Conservation (phyloP, 208 protist species). For the Wallacemonas sp. region DNA sequence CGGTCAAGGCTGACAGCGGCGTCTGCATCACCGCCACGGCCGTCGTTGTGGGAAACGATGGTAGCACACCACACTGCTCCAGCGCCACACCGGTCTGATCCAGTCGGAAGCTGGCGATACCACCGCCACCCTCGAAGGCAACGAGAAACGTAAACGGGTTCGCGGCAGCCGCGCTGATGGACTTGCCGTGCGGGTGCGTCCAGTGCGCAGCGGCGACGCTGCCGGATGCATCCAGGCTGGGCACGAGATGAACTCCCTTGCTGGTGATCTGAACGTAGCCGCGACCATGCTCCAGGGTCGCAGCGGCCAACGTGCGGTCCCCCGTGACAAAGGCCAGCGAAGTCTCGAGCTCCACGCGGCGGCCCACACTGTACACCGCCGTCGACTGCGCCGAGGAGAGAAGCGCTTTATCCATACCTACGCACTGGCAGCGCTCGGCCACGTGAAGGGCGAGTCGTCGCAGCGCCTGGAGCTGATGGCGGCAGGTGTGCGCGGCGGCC, state of each 20-base stretch:
- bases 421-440: background rate
- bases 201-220: constrained; percentile 19
- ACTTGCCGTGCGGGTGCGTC: constrained; percentile 76
- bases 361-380: constrained; percentile 49
- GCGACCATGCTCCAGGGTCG: constrained; percentile 58
- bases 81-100: constrained; percentile 56
- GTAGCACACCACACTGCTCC: constrained; percentile 55
- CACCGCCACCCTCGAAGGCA: constrained; percentile 63
- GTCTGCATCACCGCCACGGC: constrained; percentile 66
- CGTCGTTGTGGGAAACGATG: constrained; percentile 58
- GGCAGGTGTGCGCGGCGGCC: background rate
- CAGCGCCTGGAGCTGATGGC: constrained; percentile 6
- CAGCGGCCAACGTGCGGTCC: constrained; percentile 72
- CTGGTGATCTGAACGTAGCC: constrained; percentile 83
- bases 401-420: constrained; percentile 43
- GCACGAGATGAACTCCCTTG: constrained; percentile 53
- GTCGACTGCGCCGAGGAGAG: constrained; percentile 70
- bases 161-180: constrained; percentile 67
- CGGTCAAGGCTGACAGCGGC: constrained; percentile 31
- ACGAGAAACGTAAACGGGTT: constrained; percentile 53
- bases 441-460: constrained; percentile 8
- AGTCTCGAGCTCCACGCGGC: constrained; percentile 63
- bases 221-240: constrained; percentile 8
- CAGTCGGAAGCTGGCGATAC: constrained; percentile 78
- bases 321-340: constrained; percentile 51